These are phyloP conservation scores for Alternaria hordeiaustralica DNA, from an alignment of 2,329 filamentous ascomycete genomes.

Conservation along the genomic window DNA sequence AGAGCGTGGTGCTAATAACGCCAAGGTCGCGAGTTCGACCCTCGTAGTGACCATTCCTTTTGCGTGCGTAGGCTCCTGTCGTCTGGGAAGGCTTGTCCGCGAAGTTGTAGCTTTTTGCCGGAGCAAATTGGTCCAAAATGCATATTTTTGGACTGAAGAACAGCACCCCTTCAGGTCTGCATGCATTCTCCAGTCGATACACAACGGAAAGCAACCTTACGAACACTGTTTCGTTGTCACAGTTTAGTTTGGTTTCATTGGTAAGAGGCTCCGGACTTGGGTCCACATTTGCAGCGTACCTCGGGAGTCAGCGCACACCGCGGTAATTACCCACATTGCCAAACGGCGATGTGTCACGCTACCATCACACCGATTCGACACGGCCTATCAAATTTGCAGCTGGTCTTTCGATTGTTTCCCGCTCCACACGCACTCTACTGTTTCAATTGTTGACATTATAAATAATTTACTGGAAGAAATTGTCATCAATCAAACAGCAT, in stretches of 20 bases:
- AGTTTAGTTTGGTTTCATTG: not conserved
- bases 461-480: not conserved
- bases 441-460: accelerated
- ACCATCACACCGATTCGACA: not conserved
- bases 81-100: not conserved
- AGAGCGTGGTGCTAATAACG: slow-evolving; percentile 27
- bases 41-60: slow-evolving; percentile 21
- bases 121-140: not conserved
- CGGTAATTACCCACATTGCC: not conserved
- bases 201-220: not conserved
- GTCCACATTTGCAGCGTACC: not conserved
- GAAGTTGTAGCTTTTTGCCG: not conserved
- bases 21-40: slow-evolving; percentile 24
- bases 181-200: not conserved
- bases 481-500: slow-evolving; percentile 1
- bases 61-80: not conserved
- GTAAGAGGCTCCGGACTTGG: not conserved
- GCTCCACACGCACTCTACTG: not conserved
- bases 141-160: not conserved
- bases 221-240: not conserved
- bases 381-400: not conserved
- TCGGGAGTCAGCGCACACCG: not conserved
- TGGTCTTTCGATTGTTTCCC: not conserved
- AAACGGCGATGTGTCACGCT: not conserved
- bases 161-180: not conserved